Base-by-base conservation (phyloP, 2,329 filamentous ascomycete genomes). In the Exophiala sp. region DNA sequence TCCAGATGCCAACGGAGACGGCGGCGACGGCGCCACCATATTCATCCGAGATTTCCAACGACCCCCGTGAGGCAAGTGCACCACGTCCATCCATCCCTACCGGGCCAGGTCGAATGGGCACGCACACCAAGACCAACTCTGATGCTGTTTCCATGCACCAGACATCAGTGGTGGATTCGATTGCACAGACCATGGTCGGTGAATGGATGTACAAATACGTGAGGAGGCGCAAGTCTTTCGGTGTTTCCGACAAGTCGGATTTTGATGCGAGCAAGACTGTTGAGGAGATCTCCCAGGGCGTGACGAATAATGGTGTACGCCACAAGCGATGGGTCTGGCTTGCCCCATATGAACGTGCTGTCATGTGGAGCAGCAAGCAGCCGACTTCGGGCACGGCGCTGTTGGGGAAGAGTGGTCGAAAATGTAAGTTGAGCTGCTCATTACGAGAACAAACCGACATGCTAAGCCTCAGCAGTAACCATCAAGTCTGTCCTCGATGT, bases 241-340 rank as follows among this genome's bases (percentile, higher is more conserved):
- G 88, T 16, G 81, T 91, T 46, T 71, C 78, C 2, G 86, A 90
- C 38, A 61, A 70, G 32, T 68, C 73, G 29, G 71, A 78, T 35
- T 75, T 74, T 64, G 74, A 77, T 38, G 62, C 67, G 24, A 76
- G 73, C 19, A 80, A 77, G 58, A 78, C 76, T 53, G 77, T 78
- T 29, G 81, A 81, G 56, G 82, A 89, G 63, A 81, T 86, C 56
- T 84, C 76, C 56, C 82, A 86, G 68, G 82, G 81, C 56, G 83
- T 85, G 52, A 75, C 73, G 16, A 77, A 73, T 57, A 81, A 78
- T 60, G 81, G 81, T 58, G 85, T 78, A 3, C 72, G 93, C 23
- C 93, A 98, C 67, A 96, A 90, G 72, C 80, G 93, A 66, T 98
- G 93, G 93, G 93, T 98, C 1, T 98, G 93, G 93, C 79, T 98